These are phyloP conservation scores for Trichoderma guizhouense DNA, from an alignment of 2,329 filamentous ascomycete genomes.

Conservation along the genomic window DNA sequence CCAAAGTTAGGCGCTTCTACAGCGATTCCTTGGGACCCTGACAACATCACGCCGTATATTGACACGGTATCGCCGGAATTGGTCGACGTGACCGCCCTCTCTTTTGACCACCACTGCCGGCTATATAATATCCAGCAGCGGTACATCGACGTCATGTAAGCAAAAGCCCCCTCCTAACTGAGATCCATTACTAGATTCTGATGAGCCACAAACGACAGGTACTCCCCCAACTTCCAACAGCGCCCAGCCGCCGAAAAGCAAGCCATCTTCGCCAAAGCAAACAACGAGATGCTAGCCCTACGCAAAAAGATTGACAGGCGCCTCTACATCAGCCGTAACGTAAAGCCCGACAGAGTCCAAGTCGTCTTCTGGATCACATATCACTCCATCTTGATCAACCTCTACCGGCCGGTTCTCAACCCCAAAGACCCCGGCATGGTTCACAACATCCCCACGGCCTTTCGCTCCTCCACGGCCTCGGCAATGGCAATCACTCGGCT, in stretches of 20 bases:
- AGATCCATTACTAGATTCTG: not conserved
- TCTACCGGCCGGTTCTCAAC: conserved; percentile 2
- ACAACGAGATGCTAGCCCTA: not conserved
- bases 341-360: not conserved
- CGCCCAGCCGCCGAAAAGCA: not conserved
- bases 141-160: conserved; percentile 11
- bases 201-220: not conserved
- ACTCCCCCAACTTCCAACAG: not conserved
- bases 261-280: conserved; percentile 3
- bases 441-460: not conserved
- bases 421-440: not conserved
- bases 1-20: not conserved
- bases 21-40: conserved; percentile 2
- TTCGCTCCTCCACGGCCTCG: not conserved
- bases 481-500: not conserved
- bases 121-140: not conserved
- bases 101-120: conserved; percentile 13
- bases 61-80: not conserved
- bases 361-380: conserved; percentile 17
- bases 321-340: conserved; percentile 10
- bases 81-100: not conserved
- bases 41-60: conserved; percentile 5
- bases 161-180: not conserved
- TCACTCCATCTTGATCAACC: conserved; percentile 7
- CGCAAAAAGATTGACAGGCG: conserved; percentile 13